A percentile compares a stretch with the other conserved stretches of the same genome.
Conservation (phyloP, 441 rosid genomes). For the Gossypium armourianum region DNA sequence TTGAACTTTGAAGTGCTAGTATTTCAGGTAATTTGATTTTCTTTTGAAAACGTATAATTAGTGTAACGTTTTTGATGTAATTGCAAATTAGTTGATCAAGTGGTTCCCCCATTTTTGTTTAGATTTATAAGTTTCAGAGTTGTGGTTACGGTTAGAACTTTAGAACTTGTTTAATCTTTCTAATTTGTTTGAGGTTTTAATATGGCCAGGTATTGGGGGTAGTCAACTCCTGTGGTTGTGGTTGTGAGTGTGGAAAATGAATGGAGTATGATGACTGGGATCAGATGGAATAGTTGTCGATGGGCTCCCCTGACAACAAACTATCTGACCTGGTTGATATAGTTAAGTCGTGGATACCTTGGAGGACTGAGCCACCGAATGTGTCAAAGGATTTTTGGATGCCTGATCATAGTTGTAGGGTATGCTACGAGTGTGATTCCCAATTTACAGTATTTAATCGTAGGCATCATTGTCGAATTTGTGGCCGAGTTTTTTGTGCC, state of each 20-base stretch:
- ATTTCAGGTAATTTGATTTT: conserved; percentile 12
- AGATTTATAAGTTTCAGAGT: background rate
- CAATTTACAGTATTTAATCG: conserved; percentile 54
- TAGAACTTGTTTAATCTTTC: background rate
- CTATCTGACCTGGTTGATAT: conserved; percentile 35
- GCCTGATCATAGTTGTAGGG: conserved; percentile 73
- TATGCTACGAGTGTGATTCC: conserved; percentile 63
- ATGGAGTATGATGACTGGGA: conserved; percentile 41
- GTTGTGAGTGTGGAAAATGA: conserved; percentile 36
- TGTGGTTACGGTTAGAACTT: background rate
- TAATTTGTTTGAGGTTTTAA: conserved; percentile 3
- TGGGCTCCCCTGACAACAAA: conserved; percentile 45
- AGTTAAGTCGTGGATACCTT: conserved; percentile 43
- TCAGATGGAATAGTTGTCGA: conserved; percentile 37
- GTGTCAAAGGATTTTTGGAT: conserved; percentile 69
- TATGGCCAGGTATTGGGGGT: conserved; percentile 17
- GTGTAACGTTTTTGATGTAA: background rate
- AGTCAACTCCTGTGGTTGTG: conserved; percentile 16
- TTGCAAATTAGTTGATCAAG: conserved; percentile 1
- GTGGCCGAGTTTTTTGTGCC: conserved; percentile 63
- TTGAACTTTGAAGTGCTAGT: background rate
- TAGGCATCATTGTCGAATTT: conserved; percentile 60
- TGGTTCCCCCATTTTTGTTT: background rate
- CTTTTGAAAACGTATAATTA: background rate
- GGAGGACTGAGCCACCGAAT: conserved; percentile 32